Evolutionary conservation across 2,329 filamentous ascomycete genomes (phyloP).

Genomic region (Parafenestella ontariensis): DNA sequence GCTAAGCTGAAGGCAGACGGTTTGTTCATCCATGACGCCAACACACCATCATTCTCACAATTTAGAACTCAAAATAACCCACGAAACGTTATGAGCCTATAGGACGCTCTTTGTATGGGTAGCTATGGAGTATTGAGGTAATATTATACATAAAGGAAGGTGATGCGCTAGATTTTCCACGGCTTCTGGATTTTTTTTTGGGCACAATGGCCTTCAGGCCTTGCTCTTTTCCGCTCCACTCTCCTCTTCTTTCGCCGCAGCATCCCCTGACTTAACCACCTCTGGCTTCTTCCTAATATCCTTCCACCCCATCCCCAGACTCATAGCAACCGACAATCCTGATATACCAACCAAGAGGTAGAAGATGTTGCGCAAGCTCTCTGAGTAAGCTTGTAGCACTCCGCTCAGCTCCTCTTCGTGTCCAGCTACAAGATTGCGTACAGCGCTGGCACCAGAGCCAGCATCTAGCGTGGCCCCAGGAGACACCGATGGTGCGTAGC

Average conservation of each 20-base stretch:
- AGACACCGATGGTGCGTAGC: slow-evolving; percentile 34
- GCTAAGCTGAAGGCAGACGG: background rate
- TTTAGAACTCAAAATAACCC: background rate
- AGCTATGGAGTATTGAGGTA: background rate
- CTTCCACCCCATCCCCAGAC: slow-evolving; percentile 33
- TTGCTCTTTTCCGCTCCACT: background rate
- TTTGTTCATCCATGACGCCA: background rate
- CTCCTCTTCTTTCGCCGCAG: background rate
- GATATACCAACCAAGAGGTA: slow-evolving; percentile 27
- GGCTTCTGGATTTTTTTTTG: background rate
- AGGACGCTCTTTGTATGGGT: too few species aligned
- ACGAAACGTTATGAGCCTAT: too few species aligned
- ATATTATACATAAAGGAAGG: background rate
- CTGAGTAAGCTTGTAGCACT: slow-evolving; percentile 31
- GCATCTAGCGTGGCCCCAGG: slow-evolving; percentile 27
- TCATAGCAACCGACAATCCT: slow-evolving; percentile 12
- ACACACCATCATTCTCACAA: background rate
- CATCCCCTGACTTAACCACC: background rate
- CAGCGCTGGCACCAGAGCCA: slow-evolving; percentile 31
- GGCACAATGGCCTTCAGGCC: background rate
- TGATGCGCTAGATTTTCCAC: background rate
- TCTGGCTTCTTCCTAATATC: slow-evolving; percentile 26
- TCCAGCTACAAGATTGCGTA: slow-evolving; percentile 25
- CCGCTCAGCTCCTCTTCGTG: slow-evolving; percentile 24
- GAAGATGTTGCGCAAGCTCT: slow-evolving; percentile 34